These are phyloP conservation scores for Pleurotus djamor DNA, from an alignment of 768 basidiomycete species.

Conservation along the genomic window DNA sequence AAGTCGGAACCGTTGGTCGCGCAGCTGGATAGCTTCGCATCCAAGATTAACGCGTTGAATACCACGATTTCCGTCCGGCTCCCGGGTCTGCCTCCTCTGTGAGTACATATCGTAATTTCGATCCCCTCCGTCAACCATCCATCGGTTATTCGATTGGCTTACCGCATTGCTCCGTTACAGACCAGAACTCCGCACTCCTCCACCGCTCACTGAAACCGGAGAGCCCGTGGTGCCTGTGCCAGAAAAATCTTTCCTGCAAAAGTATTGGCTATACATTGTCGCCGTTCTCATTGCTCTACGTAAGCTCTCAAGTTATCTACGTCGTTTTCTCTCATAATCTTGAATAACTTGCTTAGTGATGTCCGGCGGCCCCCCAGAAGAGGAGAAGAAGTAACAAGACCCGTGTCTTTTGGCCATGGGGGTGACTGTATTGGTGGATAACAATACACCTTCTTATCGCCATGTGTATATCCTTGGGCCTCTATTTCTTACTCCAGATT, in stretches of 20 bases:
- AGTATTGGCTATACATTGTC: slow-evolving; percentile 87
- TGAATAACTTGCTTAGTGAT: background rate
- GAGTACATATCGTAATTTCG: slow-evolving; percentile 20
- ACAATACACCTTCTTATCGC: background rate
- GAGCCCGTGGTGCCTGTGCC: slow-evolving; percentile 54
- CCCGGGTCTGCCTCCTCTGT: slow-evolving; percentile 57
- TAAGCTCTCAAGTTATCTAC: slow-evolving; percentile 26
- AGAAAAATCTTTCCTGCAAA: slow-evolving; percentile 82
- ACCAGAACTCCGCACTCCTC: slow-evolving; percentile 66
- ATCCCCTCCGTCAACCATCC: background rate
- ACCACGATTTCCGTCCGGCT: slow-evolving; percentile 47
- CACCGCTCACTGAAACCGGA: slow-evolving; percentile 57
- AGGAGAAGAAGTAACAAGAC: background rate
- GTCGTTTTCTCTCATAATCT: background rate
- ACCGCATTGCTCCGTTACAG: slow-evolving; percentile 30
- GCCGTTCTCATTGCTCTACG: slow-evolving; percentile 55
- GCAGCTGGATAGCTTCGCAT: background rate
- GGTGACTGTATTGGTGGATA: background rate
- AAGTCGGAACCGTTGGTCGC: slow-evolving; percentile 9
- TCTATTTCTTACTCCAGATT: too few relatives aligned
- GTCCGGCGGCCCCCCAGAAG: slow-evolving; percentile 4
- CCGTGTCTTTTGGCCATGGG: background rate
- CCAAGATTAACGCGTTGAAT: slow-evolving; percentile 16
- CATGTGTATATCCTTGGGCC: too few relatives aligned
- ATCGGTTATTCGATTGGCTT: too few relatives aligned